Evolutionary conservation across 1,139 yeast genomes (phyloP), one percentile per base, ranked within the genome.

Genomic region (Candida sanyaensis): DNA sequence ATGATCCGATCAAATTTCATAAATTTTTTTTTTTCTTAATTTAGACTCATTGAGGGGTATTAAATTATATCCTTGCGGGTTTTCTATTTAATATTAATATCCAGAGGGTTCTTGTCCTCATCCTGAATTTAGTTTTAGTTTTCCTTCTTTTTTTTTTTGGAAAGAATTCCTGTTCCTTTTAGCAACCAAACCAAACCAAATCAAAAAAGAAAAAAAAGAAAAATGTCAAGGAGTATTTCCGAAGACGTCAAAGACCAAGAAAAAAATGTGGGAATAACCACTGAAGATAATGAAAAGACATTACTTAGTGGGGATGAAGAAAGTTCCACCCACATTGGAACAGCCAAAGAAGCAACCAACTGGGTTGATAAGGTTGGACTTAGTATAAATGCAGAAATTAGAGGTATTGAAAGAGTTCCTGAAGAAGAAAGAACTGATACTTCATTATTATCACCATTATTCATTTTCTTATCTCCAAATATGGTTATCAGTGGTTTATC

Each of bases 351-450:
- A 37, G 49, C 55, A 6, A 47, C 43, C 2, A 61, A 63, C 41
- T 49, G 62, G 46, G 51, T 72, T 37, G 65, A 71, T 54, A 66
- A 59, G 50, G 32, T 71, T 4, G 74, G 72, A 1, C 55, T 62
- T 33, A 51, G 56, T 36, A 53, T 75, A 39, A 68, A 71, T 43
- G 79, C 80, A 13, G 81, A 76, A 56, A 68, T 67, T 37, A 68
- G 76, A 54, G 81, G 81, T 56, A 66, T 78, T 41, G 79, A 77
- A 54, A 68, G 79, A 48, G 71, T 78, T 24, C 64, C 71, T 0
- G 80, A 75, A 43, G 71, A 69, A 29, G 69, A 75, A 56, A 68
- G 78, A 60, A 60, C 60, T 6, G 67, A 64, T 28, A 52, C 49
- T 1, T 54, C 60, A 10, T 59, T 60, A 47, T 47, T 60, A 11